Evolutionary conservation across 306 rosid species (phyloP).

Genomic region (Echinosophora koreensis): DNA sequence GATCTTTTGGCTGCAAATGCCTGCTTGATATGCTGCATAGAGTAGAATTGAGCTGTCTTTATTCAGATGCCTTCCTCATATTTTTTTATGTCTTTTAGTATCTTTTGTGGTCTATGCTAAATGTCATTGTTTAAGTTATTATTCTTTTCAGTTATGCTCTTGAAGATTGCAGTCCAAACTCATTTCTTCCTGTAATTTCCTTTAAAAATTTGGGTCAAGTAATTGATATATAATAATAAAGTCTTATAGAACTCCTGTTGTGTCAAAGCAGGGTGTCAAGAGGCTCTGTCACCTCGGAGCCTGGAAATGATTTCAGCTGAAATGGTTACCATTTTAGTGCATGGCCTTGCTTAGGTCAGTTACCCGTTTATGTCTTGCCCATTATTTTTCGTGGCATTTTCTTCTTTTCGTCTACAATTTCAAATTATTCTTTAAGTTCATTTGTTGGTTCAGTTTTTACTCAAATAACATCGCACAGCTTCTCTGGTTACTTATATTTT

Average conservation of each 20-base stretch:
- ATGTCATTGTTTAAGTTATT: constrained; percentile 41
- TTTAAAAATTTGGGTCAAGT: constrained; percentile 67
- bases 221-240: constrained; percentile 57
- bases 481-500: constrained; percentile 46
- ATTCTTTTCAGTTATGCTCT: constrained; percentile 56
- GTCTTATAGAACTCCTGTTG: constrained; percentile 88
- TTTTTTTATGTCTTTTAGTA: constrained; percentile 3
- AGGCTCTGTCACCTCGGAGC: constrained; percentile 97
- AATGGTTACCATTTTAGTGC: constrained; percentile 92
- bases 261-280: constrained; percentile 98
- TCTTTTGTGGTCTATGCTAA: constrained; percentile 39
- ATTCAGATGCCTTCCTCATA: background rate
- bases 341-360: constrained; percentile 96
- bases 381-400: constrained; percentile 68
- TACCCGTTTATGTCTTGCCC: constrained; percentile 72
- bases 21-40: constrained; percentile 11
- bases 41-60: background rate
- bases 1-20: background rate
- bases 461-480: constrained; percentile 54
- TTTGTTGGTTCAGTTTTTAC: constrained; percentile 56
- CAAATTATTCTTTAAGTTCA: constrained; percentile 52
- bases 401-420: constrained; percentile 66
- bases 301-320: constrained; percentile 97
- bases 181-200: constrained; percentile 71
- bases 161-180: constrained; percentile 65